Base-by-base conservation (phyloP, 1,284 basidiomycete species). In the Apiotrichum laibachii region DNA sequence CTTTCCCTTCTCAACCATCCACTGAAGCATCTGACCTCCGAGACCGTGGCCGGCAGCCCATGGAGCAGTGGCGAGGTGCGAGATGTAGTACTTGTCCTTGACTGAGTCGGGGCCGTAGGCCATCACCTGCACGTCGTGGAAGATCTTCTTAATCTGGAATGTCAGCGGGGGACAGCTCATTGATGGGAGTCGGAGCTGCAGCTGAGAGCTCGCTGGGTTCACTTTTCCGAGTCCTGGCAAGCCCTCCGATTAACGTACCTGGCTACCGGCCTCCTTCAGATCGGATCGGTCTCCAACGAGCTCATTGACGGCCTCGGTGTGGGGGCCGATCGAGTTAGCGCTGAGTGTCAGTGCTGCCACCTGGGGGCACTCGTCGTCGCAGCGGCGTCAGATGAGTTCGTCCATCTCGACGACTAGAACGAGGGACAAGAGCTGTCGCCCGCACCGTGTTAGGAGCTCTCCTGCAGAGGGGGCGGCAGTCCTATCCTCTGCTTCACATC, bases 31-130 rank as follows among this genome's bases (percentile, higher is more conserved):
- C 34, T 44, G 43, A 8, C 55, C 31, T 10, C 44, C 61, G 26
- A 63, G 19, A 0, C 58, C 61, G 33, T 55, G 40, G 31, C 57
- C 52, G 35, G 56, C 51, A 44, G 46, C 53, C 4, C 31, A 16
- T 10, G 55, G 57, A n/a, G 33, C 37, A 1, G 50, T 54, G 40
- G 48, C 61, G 3, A 63, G 31, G 50, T 63, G 61, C 33, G 55
- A 57, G 53, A 63, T 45, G 56, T 63, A 63, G 55, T 60, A 63
- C 21, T 35, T 55, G 45, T 57, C 50, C 11, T 52, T 54, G 31
- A 60, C 55, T 37, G 44, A 18, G 31, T 45, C 40, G 10, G 55
- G 55, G 19, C 57, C 57, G 37, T 55, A 60, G 12, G 61, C 57
- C 34, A 26, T 45, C 12, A 34, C 44, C 46, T 59, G 55, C 11